phyloP scores from a whole-genome alignment of 768 basidiomycete species.

The Pluteus cervinus region DNA sequence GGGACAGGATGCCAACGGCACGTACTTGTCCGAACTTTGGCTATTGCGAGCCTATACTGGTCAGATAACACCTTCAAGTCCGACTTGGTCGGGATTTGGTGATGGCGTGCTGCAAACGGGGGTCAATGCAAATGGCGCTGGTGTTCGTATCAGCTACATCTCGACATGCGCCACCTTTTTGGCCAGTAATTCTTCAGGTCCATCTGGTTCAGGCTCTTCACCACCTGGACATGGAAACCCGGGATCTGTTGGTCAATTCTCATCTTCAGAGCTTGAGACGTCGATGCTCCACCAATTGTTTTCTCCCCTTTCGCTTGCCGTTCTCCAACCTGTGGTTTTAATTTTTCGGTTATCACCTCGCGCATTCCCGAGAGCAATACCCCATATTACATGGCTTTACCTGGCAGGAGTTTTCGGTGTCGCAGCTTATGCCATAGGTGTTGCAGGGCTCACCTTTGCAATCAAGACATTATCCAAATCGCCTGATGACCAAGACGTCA shows the following conservation, averaged over 20 bases:
- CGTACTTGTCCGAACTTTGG: constrained; percentile 73
- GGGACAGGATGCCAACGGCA: constrained; percentile 61
- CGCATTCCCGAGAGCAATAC: constrained; percentile 12
- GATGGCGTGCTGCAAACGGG: constrained; percentile 59
- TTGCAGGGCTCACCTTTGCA: constrained; percentile 55
- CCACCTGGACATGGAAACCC: constrained; percentile 17
- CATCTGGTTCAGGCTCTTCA: constrained; percentile 16
- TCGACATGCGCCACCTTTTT: constrained; percentile 49
- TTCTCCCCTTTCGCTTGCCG: constrained; percentile 36
- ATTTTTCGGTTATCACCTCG: constrained; percentile 23
- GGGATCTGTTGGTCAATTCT: constrained; percentile 9
- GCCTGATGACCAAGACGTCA: constrained; percentile 11
- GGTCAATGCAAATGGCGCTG: constrained; percentile 56
- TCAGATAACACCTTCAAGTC: constrained; percentile 46
- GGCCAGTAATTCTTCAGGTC: constrained; percentile 9
- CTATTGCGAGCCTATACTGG: constrained; percentile 67
- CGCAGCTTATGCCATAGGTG: constrained; percentile 47
- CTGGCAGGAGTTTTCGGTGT: constrained; percentile 33
- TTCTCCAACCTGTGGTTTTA: constrained; percentile 29
- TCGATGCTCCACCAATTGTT: constrained; percentile 39
- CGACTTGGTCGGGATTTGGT: constrained; percentile 61
- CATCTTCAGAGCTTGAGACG: constrained; percentile 19
- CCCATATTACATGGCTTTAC: constrained; percentile 23
- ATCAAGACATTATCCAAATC: constrained; percentile 50
- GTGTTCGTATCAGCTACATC: constrained; percentile 58